Evolutionary conservation across 139 green algal species (phyloP).

Genomic region (Closterium sp.): DNA sequence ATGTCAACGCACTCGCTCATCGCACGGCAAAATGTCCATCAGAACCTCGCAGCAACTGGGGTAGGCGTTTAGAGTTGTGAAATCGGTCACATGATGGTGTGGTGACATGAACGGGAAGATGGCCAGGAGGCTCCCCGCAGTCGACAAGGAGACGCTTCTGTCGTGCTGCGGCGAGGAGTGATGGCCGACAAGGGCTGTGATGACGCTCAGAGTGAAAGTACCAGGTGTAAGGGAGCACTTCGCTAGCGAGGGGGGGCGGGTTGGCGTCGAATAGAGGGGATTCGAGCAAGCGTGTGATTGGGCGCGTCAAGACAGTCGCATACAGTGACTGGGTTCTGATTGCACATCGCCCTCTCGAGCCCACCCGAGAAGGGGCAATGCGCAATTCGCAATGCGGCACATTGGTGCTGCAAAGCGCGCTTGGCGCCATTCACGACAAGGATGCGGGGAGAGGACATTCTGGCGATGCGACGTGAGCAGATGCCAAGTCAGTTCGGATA

Average conservation of each 20-base stretch:
- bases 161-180: not conserved
- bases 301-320: not conserved
- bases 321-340: not conserved
- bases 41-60: not conserved
- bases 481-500: not conserved
- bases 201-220: not conserved
- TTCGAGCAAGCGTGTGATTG: not conserved
- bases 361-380: not conserved
- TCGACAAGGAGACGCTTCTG: not conserved
- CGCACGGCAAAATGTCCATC: not conserved
- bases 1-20: not conserved
- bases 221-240: not conserved
- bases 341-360: not conserved
- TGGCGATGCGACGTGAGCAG: not conserved
- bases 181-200: not conserved
- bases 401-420: not conserved
- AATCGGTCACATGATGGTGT: not conserved
- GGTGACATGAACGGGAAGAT: not conserved
- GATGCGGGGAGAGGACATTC: not conserved
- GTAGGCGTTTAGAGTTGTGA: not conserved
- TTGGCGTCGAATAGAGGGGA: not conserved
- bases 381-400: too few species aligned
- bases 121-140: not conserved
- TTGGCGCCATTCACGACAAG: not conserved
- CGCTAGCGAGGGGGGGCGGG: too few species aligned